Percentiles rank a stretch among this genome's conserved stretches.
Evolutionary conservation across 140 eudicot species (phyloP).

Genomic region (Cichorium intybus): DNA sequence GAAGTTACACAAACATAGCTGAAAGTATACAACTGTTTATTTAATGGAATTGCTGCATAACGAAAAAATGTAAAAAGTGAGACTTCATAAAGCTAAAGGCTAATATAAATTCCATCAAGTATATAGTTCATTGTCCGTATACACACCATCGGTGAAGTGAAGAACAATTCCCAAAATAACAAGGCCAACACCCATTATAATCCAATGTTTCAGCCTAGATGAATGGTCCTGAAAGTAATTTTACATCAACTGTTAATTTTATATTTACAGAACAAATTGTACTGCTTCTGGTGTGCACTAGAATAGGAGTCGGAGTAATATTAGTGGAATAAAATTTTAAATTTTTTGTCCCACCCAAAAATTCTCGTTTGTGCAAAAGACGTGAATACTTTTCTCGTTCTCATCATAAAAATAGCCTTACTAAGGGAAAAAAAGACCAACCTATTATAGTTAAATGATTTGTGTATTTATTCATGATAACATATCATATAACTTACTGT

Average conservation of each 20-base stretch:
- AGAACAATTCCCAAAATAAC: conserved; percentile 55
- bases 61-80: conserved; percentile 3
- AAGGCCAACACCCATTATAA: conserved; percentile 59
- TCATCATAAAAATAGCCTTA: neutral
- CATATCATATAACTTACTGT: conserved; percentile 15
- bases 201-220: conserved; percentile 72
- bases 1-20: conserved; percentile 87
- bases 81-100: neutral
- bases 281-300: too few relatives aligned
- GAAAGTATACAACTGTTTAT: conserved; percentile 79
- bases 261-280: too few relatives aligned
- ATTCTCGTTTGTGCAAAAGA: neutral
- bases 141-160: conserved; percentile 76
- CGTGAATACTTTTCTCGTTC: neutral
- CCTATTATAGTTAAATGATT: conserved; percentile 42
- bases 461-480: conserved; percentile 13
- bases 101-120: neutral
- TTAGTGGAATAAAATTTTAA: too few relatives aligned
- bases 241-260: neutral
- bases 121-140: conserved; percentile 18
- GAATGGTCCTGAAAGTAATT: conserved; percentile 54
- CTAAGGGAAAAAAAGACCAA: conserved; percentile 24
- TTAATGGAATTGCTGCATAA: conserved; percentile 76
- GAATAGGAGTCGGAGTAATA: too few relatives aligned
- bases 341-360: too few relatives aligned